phyloP scores from a whole-genome alignment of 768 basidiomycete genomes.

The Lactarius sp. region DNA sequence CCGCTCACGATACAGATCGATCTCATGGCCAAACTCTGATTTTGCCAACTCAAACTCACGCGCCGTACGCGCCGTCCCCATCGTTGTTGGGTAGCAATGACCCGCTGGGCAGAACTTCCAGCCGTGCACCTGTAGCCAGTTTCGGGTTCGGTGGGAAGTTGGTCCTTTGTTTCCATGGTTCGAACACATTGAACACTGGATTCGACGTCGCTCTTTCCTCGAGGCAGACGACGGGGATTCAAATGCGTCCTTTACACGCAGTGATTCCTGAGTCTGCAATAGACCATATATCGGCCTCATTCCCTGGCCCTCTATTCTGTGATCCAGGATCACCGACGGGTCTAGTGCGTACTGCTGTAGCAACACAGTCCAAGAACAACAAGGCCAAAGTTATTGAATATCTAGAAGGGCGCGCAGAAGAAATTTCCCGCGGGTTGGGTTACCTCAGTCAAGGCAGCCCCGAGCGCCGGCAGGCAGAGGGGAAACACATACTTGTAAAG shows the following conservation, averaged over 20 bases:
- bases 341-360: conserved; percentile 58
- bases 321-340: conserved; percentile 65
- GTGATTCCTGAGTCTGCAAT: conserved; percentile 65
- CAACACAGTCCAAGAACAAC: conserved; percentile 72
- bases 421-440: conserved; percentile 70
- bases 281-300: conserved; percentile 50
- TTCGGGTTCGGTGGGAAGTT: conserved; percentile 95
- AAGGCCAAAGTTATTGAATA: conserved; percentile 75
- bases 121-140: conserved; percentile 71
- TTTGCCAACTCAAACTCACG: conserved; percentile 37
- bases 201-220: conserved; percentile 75
- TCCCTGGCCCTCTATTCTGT: conserved; percentile 83
- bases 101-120: conserved; percentile 67
- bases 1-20: conserved; percentile 14
- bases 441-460: conserved; percentile 53
- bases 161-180: conserved; percentile 81
- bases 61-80: conserved; percentile 78
- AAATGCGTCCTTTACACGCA: conserved; percentile 61
- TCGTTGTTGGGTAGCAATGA: conserved; percentile 80
- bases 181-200: conserved; percentile 59
- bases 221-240: conserved; percentile 62
- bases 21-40: conserved; percentile 27
- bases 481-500: conserved; percentile 67
- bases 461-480: conserved; percentile 62
- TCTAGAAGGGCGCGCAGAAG: conserved; percentile 66